Evolutionary conservation across 176 grass and related monocot species (phyloP).

Genomic region (Canna indica): DNA sequence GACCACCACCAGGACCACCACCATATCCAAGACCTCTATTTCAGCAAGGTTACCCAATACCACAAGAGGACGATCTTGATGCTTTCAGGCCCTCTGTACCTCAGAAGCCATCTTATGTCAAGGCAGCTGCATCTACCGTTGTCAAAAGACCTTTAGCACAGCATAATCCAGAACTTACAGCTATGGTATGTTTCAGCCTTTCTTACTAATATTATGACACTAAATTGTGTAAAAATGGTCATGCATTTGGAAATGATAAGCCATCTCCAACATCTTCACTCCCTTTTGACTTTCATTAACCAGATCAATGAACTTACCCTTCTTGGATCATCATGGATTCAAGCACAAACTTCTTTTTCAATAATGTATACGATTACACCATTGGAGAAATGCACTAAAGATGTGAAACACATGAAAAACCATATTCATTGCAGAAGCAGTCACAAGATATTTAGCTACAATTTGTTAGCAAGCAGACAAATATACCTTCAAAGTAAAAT

Average conservation of each 20-base stretch:
- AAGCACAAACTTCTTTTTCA: too few species aligned
- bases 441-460: too few species aligned
- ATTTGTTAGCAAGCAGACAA: too few species aligned
- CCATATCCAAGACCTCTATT: conserved; percentile 44
- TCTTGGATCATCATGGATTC: not conserved
- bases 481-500: too few species aligned
- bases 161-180: conserved; percentile 88
- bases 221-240: not conserved
- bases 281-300: not conserved
- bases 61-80: conserved; percentile 46
- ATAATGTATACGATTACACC: too few species aligned
- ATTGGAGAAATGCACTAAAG: too few species aligned
- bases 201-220: not conserved
- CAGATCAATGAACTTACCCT: not conserved
- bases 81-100: conserved; percentile 49
- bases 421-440: too few species aligned
- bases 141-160: conserved; percentile 95
- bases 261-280: not conserved
- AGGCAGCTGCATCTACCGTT: conserved; percentile 90
- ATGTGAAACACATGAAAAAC: too few species aligned
- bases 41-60: conserved; percentile 32
- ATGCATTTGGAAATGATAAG: not conserved
- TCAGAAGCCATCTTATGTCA: conserved; percentile 94
- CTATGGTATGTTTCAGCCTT: conserved; percentile 54
- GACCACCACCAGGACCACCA: conserved; percentile 61